Base-by-base conservation (phyloP, 2,329 filamentous ascomycete genomes). In the Bipolaris bicolor region DNA sequence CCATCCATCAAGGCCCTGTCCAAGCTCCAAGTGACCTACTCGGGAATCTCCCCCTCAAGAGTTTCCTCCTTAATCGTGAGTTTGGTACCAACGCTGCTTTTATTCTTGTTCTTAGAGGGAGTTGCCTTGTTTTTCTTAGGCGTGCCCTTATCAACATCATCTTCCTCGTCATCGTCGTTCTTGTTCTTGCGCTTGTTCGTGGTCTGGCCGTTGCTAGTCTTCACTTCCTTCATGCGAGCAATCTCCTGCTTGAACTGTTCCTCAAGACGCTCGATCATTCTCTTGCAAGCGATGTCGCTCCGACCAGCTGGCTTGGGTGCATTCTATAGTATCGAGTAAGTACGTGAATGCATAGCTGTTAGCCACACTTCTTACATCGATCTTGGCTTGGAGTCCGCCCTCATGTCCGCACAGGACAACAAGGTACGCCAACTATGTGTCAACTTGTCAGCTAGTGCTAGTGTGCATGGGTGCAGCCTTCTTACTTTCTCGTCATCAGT, bases 281-380 rank as follows among this genome's bases (percentile, higher is more conserved):
- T 66, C 51, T 65, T 55, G 56, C 71, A 74, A 0, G 71, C 68
- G 51, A 67, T 60, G 20, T 61, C 31, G 29, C 60, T 57, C 40
- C 70, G 67, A 9, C 66, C 66, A n/a, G 40, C 51, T 1, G 69
- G 71, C 16, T 64, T 59, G 3, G 70, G 70, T 5, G 67, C 59
- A 20, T 58, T 57, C 67, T 72, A 46, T 1, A 7, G 4, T 4
- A 16, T 7, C 1, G 47, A 40, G 20, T 65, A 29, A 60, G 57
- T 46, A 41, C 44, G 22, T 16, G 10, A 5, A 13, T 20, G n/a
- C 24, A 18, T 10, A n/a, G 4, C 29, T 4, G 29, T 26, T 41
- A 46, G 20, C 15, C 6, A 34, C 2, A 60, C 60, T 46, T 45
- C 60, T 46, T 47, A 65, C 64, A 1, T 47, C 40, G 5, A 66